Base-by-base conservation (phyloP, 2,329 filamentous ascomycete species). In the Colletotrichum scovillei region DNA sequence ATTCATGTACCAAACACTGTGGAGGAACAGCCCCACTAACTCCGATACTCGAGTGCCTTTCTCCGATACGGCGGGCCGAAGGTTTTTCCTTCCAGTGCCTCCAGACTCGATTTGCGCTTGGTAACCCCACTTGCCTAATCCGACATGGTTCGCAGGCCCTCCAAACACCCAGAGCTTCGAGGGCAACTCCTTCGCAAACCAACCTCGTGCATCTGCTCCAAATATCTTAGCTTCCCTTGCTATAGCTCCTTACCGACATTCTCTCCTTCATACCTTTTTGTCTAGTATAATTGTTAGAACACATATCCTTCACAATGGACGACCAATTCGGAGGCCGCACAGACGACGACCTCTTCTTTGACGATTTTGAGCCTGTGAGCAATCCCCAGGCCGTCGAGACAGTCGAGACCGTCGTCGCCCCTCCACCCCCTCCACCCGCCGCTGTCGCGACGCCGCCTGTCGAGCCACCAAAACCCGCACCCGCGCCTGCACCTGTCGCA, bases 261-360 rank as follows among this genome's bases (percentile, higher is more conserved):
- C 46, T 11, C 8, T 35, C 19, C 16, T 30, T 38, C 22, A n/a
- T n/a, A 19, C 2, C 28, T 52, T 52, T 63, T 53, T 53, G 42
- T 53, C 19, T 30, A 60, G 66, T 30, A 12, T 65, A 64, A 8
- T n/a, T 14, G 19, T 22, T 26, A 24, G n/a, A 35, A 24, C 14
- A 3, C 19, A 12, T 8, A 12, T 28, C 14, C 14, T 4, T 58
- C 69, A 69, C 55, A 74, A 91, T 91, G 89, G 89, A 91, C 26
- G 89, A 91, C 75, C 89, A 91, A 77, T 91, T 91, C 76, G 86
- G 87, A 72, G 89, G 89, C 60, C 85, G 89, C 24, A 91, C 89
- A 58, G 89, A 91, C 77, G 90, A 91, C 76, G 89, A 91, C 78
- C 85, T 91, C 72, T 91, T 91, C 78, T 87, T 88, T 73, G 90